Conservation (phyloP, 495 filamentous ascomycete species). For the Lentithecium fluviatile region DNA sequence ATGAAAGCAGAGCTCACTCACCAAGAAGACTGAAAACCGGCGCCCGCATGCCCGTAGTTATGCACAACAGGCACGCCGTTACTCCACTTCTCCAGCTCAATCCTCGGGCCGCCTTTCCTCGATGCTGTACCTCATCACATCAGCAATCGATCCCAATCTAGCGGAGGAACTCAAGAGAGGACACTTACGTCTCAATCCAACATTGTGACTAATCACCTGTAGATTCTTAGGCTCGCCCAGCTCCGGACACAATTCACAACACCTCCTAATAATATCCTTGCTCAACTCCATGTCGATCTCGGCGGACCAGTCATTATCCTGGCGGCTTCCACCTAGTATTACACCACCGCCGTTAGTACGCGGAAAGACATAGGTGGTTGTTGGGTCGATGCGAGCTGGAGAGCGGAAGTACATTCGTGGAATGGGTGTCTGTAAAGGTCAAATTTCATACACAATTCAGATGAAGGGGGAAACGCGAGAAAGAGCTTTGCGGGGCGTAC, state of each 20-base stretch:
- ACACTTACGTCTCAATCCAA: slow-evolving; percentile 31
- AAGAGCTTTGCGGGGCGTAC: not conserved
- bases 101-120: slow-evolving; percentile 22
- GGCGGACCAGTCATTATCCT: slow-evolving; percentile 27
- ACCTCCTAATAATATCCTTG: slow-evolving; percentile 32
- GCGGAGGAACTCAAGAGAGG: not conserved
- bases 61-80: slow-evolving; percentile 25
- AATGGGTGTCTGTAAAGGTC: slow-evolving; percentile 10
- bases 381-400: slow-evolving; percentile 35
- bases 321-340: slow-evolving; percentile 30
- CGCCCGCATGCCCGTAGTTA: slow-evolving; percentile 30
- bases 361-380: slow-evolving; percentile 39
- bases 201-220: slow-evolving; percentile 28
- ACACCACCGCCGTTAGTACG: slow-evolving; percentile 31
- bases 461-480: too few species aligned
- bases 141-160: not conserved
- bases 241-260: slow-evolving; percentile 23
- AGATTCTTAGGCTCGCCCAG: slow-evolving; percentile 30
- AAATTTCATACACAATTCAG: too few species aligned
- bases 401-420: slow-evolving; percentile 40
- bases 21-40: slow-evolving; percentile 34
- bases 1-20: slow-evolving; percentile 3
- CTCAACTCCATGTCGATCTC: slow-evolving; percentile 33
- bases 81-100: slow-evolving; percentile 25
- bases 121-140: slow-evolving; percentile 3